Evolutionary conservation across 306 rosid species (phyloP), one percentile per base, ranked within the genome.

Genomic region (Vigna hirtella): DNA sequence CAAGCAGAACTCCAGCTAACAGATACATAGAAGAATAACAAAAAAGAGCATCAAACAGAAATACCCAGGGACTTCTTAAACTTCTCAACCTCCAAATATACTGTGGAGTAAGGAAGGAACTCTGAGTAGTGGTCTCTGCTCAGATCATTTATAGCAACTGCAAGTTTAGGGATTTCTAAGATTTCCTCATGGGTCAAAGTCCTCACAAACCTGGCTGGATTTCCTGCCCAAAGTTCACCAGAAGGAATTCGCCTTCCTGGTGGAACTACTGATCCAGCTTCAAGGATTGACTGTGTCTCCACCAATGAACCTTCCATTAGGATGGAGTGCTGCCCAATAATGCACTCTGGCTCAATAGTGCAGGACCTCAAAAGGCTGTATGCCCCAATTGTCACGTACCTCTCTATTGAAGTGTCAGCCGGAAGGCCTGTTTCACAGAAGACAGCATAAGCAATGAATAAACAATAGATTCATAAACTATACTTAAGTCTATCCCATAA

Each of bases 251-350:
- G 86, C 84, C 98, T 90, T 66, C 99, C 99, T 0, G 98, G 98
- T 9, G 99, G 98, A 82, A 96, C 88, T 9, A 96, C 98, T 26
- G 99, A 96, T 76, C 99, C 99, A 70, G 99, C 98, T 89, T 96
- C 99, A 45, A 96, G 93, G 81, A 96, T 96, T 53, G 99, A 85
- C 51, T 91, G 97, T 61, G 97, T 88, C 89, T 96, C 99, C 74
- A 96, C 93, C 76, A 96, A 72, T 17, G 98, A 96, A 59, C 99
- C 99, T 88, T 96, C 99, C 99, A 96, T 91, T 70, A 96, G 96
- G 69, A 96, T 96, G 63, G 98, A 96, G 76, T 89, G 99, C 91
- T 93, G 98, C 70, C 99, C 99, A 36, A 96, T 89, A 45, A 96
- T 91, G 84, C 98, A 93, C 84, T 96, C 99, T 42, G 99, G 99